Evolutionary conservation across 2,329 filamentous ascomycete genomes (phyloP), one percentile per base, ranked within the genome.

Genomic region (Paecilomyces niveus): DNA sequence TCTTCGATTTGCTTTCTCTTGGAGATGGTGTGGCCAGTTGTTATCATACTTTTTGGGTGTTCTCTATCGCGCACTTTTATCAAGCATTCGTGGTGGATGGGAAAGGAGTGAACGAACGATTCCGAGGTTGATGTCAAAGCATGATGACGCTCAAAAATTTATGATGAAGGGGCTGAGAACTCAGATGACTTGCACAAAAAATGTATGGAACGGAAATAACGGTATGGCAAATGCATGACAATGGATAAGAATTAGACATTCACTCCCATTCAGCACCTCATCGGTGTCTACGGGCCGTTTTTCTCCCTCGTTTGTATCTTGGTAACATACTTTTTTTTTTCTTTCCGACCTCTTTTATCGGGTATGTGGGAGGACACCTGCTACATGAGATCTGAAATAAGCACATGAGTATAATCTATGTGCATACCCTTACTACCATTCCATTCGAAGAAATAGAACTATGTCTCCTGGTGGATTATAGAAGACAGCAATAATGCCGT

Each of bases 11-110:
- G 55, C 29, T 54, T 58, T 32, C 56, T 54, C 54, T 56, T 52
- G 55, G 53, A 61, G 57, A 35, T 54, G 35, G 32, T 53, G 39
- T 45, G 22, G 54, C 54, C 53, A 52, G 31, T 45, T 49, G 21
- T 50, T 31, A 13, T 35, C 35, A 53, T 63, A 58, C 57, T 61
- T 62, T 58, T 60, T 50, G 24, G 21, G 31, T 58, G 29, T 55
- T 52, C 39, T 45, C 39, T 45, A 5, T n/a, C 39, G 39, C 15
- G 39, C n/a, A 45, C 39, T 45, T 45, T 45, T 45, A 45, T 18
- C 39, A 45, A 45, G n/a, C 39, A 45, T 45, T 45, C 5, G 39
- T 21, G n/a, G 39, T 45, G 39, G 39, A 18, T 45, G 39, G 39
- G n/a, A 45, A 39, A 13, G 35, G 3, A 45, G 15, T 18, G 39